These are phyloP conservation scores for Dictyostelium firmibasis DNA, from an alignment of 78 protist species.

Conservation along the genomic window DNA sequence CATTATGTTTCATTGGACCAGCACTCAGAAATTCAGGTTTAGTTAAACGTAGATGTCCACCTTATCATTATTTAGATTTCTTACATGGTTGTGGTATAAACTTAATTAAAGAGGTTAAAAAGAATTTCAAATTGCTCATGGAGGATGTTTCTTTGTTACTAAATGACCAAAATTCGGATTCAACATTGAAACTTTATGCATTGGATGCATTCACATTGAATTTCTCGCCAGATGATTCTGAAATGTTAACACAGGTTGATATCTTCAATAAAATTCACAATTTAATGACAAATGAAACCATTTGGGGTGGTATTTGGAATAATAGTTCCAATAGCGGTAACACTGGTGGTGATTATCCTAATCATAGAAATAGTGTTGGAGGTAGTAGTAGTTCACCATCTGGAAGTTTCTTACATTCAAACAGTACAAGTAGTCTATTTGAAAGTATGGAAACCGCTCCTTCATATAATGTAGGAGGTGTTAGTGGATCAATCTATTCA, in stretches of 20 bases:
- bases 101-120: conserved; percentile 13
- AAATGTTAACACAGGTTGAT: conserved; percentile 48
- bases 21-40: conserved; percentile 72
- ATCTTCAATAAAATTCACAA: conserved; percentile 61
- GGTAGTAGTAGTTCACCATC: neutral
- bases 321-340: neutral
- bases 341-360: neutral
- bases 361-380: neutral
- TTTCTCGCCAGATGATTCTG: conserved; percentile 68
- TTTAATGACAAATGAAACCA: conserved; percentile 55
- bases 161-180: conserved; percentile 40
- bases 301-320: conserved; percentile 74
- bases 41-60: conserved; percentile 54
- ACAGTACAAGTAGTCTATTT: neutral
- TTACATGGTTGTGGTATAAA: conserved; percentile 67
- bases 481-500: neutral
- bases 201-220: conserved; percentile 70
- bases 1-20: conserved; percentile 68
- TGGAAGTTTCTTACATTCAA: neutral
- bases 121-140: conserved; percentile 37
- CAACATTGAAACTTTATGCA: conserved; percentile 42
- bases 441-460: neutral
- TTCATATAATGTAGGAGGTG: neutral
- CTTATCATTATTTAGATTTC: conserved; percentile 77
- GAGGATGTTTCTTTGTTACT: conserved; percentile 49